Evolutionary conservation across 805 yeast genomes (phyloP), one percentile per base, ranked within the genome.

Genomic region (Pichia nanzhaoensis): DNA sequence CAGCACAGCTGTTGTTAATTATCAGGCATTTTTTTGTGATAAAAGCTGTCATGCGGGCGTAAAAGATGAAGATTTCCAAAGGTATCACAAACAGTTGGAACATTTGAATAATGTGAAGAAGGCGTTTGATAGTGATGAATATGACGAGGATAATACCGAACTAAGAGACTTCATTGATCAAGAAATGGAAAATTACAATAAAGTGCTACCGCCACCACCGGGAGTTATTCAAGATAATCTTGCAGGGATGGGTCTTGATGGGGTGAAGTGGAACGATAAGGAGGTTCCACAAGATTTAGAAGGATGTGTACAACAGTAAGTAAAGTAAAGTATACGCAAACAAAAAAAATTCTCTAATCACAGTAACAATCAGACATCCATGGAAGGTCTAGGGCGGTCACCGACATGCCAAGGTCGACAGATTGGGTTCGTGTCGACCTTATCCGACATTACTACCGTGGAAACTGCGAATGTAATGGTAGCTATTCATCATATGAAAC

Each of bases 391-490:
- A 63, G 50, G 73, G 87, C 93, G 91, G 90, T 82, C 90, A 84
- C 89, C 70, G 88, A 67, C 77, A 72, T 74, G 78, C 82, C 66
- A 77, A 74, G 81, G 73, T 34, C 47, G 39, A 51, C 55, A 56
- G 51, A 51, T 56, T 83, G 84, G 90, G 90, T 82, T 83, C 88
- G 61, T 53, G 57, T 55, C 48, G 28, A 46, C 57, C 60, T 58
- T 58, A 67, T 69, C 69, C 68, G 75, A 89, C 80, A 78, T 73
- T 78, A 67, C 85, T 84, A 82, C 90, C 93, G 93, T 78, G 91
- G 90, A 84, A 83, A 84, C 93, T 84, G 93, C 91, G 93, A 84
- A 83, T 83, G 93, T 82, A 68, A 71, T 72, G 82, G 80, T 67
- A 71, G 67, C 68, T 71, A 71, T 78, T 83, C 90, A 83, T 84